Evolutionary conservation across 2,329 filamentous ascomycete genomes (phyloP).

Genomic region (Aspergillus sp.): DNA sequence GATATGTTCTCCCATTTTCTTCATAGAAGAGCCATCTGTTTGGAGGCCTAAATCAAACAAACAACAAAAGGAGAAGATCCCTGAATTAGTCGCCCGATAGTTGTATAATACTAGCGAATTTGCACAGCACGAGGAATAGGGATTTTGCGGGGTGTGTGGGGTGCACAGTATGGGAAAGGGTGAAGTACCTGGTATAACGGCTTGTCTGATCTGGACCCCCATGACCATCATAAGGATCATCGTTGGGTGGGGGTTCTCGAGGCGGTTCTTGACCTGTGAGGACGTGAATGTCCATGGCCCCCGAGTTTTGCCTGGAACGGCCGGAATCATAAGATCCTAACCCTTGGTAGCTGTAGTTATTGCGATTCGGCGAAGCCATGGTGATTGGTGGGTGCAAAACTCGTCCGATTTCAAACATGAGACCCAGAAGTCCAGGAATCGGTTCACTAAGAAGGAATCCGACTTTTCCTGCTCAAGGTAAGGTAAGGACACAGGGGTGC

Average conservation of each 20-base stretch:
- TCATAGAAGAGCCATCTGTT: constrained; percentile 50
- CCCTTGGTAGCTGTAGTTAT: constrained; percentile 29
- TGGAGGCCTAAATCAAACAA: constrained; percentile 29
- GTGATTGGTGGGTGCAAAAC: constrained; percentile 22
- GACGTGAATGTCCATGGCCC: constrained; percentile 39
- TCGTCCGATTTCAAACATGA: constrained; percentile 26
- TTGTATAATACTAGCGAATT: neutral
- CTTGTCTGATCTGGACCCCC: constrained; percentile 28
- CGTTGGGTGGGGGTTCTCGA: constrained; percentile 22
- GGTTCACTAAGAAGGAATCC: neutral
- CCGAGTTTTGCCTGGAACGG: constrained; percentile 37
- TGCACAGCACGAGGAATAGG: neutral
- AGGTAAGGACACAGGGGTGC: neutral
- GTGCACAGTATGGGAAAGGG: constrained; percentile 12
- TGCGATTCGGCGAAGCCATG: constrained; percentile 23
- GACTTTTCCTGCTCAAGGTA: neutral
- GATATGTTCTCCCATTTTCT: constrained; percentile 71
- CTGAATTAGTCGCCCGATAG: constrained; percentile 20
- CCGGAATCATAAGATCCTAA: constrained; percentile 28
- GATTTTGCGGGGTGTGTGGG: neutral
- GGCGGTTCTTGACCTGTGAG: constrained; percentile 35
- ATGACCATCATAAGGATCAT: constrained; percentile 31
- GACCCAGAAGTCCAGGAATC: neutral
- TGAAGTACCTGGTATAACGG: constrained; percentile 24
- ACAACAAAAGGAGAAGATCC: constrained; percentile 3